Evolutionary conservation across 768 basidiomycete species (phyloP), one percentile per base, ranked within the genome.

Genomic region (Scleroderma bovista): DNA sequence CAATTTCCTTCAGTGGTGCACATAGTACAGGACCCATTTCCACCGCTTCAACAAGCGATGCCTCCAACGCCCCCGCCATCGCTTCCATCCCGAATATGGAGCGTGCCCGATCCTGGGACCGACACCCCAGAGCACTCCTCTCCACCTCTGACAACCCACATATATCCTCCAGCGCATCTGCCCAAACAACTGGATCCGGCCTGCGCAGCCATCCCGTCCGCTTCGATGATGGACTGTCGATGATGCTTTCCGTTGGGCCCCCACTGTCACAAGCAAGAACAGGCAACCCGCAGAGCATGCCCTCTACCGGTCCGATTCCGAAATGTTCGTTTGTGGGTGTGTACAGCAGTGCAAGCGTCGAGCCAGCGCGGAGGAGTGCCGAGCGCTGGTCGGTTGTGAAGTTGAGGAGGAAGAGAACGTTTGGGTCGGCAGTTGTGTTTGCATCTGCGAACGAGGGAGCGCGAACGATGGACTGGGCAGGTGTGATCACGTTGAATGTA

Each of bases 281-380:
- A 0, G 94, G 93, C 0, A 98, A 66, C 3, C 93, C 91, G 42
- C 88, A 93, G 8, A 83, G 78, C 93, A 97, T 97, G 0, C 82
- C 93, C 65, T 99, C 95, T 3, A 97, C 79, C 2, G 96, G 95
- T 0, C 86, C 94, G 57, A 99, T 97, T 2, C 95, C 96, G 64
- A 98, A 96, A 65, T 99, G 95, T 60, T 99, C 95, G 65, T 95
- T 95, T 8, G 79, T 72, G 0, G 95, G 96, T 0, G 95, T 99
- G 65, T 99, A 99, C 7, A 99, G 75, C 0, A 98, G 73, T 1
- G 80, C 88, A 15, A 80, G 67, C 0, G 91, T 89, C 5, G 76
- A 78, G 0, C 79, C 64, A 5, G 81, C 76, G 12, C 70, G 78
- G 33, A 99, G 81, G 1, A 98, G 78, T 7, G 84, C 84, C 1